Percentiles rank a stretch among this genome's conserved stretches.
phyloP scores from a whole-genome alignment of 192 early-diverging fungal genomes.

The Irineochytrium annulatum region DNA sequence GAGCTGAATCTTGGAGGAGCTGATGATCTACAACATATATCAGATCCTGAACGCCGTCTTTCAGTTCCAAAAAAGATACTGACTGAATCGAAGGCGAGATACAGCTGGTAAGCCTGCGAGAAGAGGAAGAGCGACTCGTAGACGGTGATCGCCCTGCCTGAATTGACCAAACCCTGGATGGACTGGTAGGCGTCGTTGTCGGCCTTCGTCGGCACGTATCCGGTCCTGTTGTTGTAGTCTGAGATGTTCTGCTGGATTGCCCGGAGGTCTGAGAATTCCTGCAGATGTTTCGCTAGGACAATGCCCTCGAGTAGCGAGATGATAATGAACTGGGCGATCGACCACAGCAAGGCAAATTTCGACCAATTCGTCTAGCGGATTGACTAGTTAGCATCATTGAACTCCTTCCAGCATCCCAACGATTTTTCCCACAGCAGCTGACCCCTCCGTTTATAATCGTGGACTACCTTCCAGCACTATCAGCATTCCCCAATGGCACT shows the following conservation, averaged over 20 bases:
- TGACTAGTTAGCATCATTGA: not conserved
- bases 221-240: constrained; percentile 11
- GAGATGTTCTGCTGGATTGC: not conserved
- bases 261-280: constrained; percentile 3
- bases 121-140: constrained; percentile 44
- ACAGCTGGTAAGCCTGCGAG: constrained; percentile 41
- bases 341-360: constrained; percentile 31
- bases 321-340: constrained; percentile 29
- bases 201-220: not conserved
- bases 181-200: not conserved
- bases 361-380: constrained; percentile 37
- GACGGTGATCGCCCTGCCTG: constrained; percentile 31
- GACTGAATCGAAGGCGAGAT: constrained; percentile 47
- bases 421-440: not conserved
- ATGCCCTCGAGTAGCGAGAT: constrained; percentile 21
- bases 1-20: constrained; percentile 46
- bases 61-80: not conserved
- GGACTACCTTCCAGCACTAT: too few species aligned
- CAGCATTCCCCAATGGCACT: too few species aligned
- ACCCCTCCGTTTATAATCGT: not conserved
- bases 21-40: constrained; percentile 20
- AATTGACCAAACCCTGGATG: not conserved
- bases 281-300: constrained; percentile 8
- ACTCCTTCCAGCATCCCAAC: not conserved
- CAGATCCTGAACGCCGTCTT: not conserved